Percentiles rank a stretch among this genome's conserved stretches.
Evolutionary conservation across 306 rosid genomes (phyloP).

Genomic region (Castanopsis chinensis): DNA sequence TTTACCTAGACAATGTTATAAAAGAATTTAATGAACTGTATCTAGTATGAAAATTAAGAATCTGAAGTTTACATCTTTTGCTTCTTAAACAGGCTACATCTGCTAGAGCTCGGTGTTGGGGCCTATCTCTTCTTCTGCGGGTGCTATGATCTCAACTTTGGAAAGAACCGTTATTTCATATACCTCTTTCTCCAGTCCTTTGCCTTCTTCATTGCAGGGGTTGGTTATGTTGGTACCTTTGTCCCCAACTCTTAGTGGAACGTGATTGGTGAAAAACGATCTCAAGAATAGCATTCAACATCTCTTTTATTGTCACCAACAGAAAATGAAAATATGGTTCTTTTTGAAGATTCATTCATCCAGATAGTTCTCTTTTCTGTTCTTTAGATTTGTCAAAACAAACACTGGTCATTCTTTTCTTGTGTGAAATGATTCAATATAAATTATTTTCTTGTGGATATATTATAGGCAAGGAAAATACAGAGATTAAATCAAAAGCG

Average conservation of each 20-base stretch:
- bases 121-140: slow-evolving; percentile 77
- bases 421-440: not conserved
- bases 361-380: slow-evolving; percentile 20
- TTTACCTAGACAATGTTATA: not conserved
- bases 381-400: not conserved
- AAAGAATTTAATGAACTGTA: not conserved
- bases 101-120: slow-evolving; percentile 73
- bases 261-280: not conserved
- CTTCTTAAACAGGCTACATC: slow-evolving; percentile 58
- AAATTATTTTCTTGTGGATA: not conserved
- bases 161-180: slow-evolving; percentile 72
- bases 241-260: slow-evolving; percentile 54
- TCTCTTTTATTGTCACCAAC: slow-evolving; percentile 7
- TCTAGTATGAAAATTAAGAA: not conserved
- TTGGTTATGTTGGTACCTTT: slow-evolving; percentile 81
- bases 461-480: not conserved
- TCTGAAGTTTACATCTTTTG: not conserved
- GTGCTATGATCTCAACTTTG: slow-evolving; percentile 69
- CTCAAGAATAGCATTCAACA: slow-evolving; percentile 3
- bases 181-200: slow-evolving; percentile 79
- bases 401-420: not conserved
- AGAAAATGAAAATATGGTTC: slow-evolving; percentile 23
- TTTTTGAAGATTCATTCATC: slow-evolving; percentile 18
- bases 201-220: slow-evolving; percentile 85
- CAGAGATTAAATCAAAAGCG: not conserved